A percentile compares a stretch with the other conserved stretches of the same genome.
These are phyloP conservation scores for Exophiala alcalophila DNA, from an alignment of 2,329 filamentous ascomycete species.

Conservation along the genomic window DNA sequence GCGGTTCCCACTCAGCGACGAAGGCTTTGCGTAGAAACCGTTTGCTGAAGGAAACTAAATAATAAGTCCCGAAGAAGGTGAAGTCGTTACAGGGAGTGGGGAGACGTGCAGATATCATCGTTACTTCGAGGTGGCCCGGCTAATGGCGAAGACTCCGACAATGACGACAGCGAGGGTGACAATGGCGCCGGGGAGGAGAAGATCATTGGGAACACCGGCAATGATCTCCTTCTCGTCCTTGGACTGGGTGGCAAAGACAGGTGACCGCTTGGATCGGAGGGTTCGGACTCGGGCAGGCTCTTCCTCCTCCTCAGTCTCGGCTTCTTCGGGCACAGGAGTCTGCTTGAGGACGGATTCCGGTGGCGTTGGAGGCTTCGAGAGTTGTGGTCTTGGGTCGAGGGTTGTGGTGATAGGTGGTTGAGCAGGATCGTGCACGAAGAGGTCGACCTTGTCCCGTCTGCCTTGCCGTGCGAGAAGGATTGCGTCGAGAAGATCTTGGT, in stretches of 20 bases:
- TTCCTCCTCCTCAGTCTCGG: constrained; percentile 51
- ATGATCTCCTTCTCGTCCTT: constrained; percentile 74
- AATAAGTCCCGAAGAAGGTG: too few relatives aligned
- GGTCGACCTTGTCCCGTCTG: constrained; percentile 86
- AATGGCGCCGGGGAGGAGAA: constrained; percentile 88
- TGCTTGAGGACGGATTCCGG: constrained; percentile 50
- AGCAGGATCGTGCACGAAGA: constrained; percentile 92
- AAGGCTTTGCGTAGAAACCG: too few relatives aligned
- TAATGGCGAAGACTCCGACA: constrained; percentile 85
- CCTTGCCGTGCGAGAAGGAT: constrained; percentile 76
- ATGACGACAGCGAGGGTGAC: constrained; percentile 94
- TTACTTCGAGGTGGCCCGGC: constrained; percentile 47
- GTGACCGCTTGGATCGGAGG: constrained; percentile 17
- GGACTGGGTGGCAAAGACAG: constrained; percentile 39
- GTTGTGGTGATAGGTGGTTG: constrained; percentile 74
- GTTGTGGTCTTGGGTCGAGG: constrained; percentile 57
- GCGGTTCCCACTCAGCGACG: too few relatives aligned
- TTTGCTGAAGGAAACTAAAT: too few relatives aligned
- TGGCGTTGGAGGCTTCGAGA: constrained; percentile 51
- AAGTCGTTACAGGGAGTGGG: too few relatives aligned
- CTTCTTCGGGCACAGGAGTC: constrained; percentile 47
- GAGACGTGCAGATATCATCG: constrained; percentile 5
- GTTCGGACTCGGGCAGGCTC: constrained; percentile 12
- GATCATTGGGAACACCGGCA: constrained; percentile 86
- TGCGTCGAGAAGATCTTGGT: constrained; percentile 87